phyloP scores from a whole-genome alignment of 139 green algal species.

The Chlorella sp. region DNA sequence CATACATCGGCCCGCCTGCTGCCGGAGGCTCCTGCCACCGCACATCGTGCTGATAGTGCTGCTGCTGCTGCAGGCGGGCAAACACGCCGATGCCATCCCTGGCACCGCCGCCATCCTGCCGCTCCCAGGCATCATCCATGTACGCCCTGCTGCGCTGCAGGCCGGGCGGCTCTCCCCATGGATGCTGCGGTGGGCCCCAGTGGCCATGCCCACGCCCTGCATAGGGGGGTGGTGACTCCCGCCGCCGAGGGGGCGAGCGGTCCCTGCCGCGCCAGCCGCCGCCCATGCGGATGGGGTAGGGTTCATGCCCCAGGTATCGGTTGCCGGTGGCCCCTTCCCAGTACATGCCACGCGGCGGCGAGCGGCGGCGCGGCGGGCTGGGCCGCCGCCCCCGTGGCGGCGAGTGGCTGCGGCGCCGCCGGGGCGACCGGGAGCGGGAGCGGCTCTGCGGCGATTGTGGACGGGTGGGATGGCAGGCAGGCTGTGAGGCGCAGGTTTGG shows the following conservation, averaged over 20 bases:
- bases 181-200: neutral
- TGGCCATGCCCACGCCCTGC: neutral
- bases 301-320: neutral
- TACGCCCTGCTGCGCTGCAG: neutral
- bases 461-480: no score
- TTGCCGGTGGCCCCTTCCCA: neutral
- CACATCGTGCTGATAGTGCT: slow-evolving; percentile 18
- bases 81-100: neutral
- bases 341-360: neutral
- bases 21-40: neutral
- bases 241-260: neutral
- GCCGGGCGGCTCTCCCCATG: neutral
- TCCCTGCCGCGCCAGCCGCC: slow-evolving; percentile 9
- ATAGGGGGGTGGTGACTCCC: neutral
- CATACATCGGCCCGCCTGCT: neutral
- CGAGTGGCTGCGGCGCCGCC: slow-evolving; percentile 1
- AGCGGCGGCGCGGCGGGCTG: no score
- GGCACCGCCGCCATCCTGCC: neutral
- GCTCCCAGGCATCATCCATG: neutral
- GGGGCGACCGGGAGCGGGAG: slow-evolving; percentile 4
- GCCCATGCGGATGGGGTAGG: slow-evolving; percentile 6
- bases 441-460: neutral
- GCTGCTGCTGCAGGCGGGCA: neutral
- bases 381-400: neutral
- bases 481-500: no score